Base-by-base conservation (phyloP, 1,139 yeast genomes). In the Geotrichum macrosporum region DNA sequence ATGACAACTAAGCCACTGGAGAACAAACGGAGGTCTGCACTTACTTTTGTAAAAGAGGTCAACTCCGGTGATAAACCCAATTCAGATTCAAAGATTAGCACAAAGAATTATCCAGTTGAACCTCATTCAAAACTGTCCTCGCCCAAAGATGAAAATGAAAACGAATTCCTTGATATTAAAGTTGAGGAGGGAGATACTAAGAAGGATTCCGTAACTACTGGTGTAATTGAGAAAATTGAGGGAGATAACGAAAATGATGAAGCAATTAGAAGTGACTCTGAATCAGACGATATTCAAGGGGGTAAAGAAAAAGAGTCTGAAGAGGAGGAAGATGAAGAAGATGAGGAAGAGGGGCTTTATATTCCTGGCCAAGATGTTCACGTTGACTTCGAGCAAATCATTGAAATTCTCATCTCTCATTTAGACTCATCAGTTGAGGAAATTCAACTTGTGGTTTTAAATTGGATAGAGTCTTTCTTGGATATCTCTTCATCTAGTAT, bases 291-390 rank as follows among this genome's bases (percentile, higher is more conserved):
- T 6, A 24, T 13, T 21, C 27, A 41, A 2, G 45, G 24, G 15
- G 5, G 48, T 21, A 57, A 48, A 33, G 53, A 48, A 12, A 53
- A 50, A 5, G 48, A 37, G 6, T 44, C 56, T 38, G 54, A 58
- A 41, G 56, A 46, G 5, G 60, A 55, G n/a, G 59, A 53, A 36
- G 53, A 54, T 4, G 62, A 55, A 2, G 58, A 50, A 8, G 63
- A 59, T 3, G 68, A 66, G 12, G 70, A 69, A 22, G 82, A 79
- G 19, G 85, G 80, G 4, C 67, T 80, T 8, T 83, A 83, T 57
- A 72, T 82, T 15, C 86, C 86, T 3, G 96, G 96, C 0, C 96
- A 88, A 61, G 95, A 92, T 60, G 81, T 88, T 18, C 78, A 77
- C 52, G 75, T 92, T 42, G 94, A 89, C 64, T 87, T 81, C 58